phyloP scores from a whole-genome alignment of 768 basidiomycete species.

The Lentinula boryana region DNA sequence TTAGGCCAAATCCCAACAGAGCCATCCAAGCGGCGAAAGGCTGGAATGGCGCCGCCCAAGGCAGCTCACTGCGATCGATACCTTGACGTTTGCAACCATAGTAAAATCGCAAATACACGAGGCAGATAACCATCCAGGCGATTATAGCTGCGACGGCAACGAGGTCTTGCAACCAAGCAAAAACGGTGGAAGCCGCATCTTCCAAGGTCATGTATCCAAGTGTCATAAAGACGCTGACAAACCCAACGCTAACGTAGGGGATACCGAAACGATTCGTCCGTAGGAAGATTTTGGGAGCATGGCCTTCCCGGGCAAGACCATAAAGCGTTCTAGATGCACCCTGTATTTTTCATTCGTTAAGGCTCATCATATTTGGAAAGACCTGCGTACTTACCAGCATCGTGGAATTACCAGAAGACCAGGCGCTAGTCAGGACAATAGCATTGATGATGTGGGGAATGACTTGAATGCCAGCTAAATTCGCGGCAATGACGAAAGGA shows the following conservation, averaged over 20 bases:
- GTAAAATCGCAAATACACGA: constrained; percentile 1
- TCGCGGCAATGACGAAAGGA: constrained; percentile 72
- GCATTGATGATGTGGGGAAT: constrained; percentile 71
- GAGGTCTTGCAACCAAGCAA: constrained; percentile 6
- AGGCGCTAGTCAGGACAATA: constrained; percentile 62
- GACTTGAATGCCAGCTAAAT: constrained; percentile 53
- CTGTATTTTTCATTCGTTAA: constrained; percentile 22
- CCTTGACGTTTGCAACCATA: constrained; percentile 11
- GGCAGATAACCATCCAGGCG: constrained; percentile 4
- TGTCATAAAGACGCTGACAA: constrained; percentile 21
- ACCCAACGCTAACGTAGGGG: constrained; percentile 34
- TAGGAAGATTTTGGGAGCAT: constrained; percentile 37
- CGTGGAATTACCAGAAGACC: constrained; percentile 59
- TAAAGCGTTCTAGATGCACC: constrained; percentile 46
- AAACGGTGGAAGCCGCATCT: constrained; percentile 2
- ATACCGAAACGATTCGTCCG: constrained; percentile 44
- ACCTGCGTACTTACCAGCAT: constrained; percentile 13
- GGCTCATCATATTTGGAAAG: not conserved
- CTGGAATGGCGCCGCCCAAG: constrained; percentile 28
- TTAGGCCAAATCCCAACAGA: constrained; percentile 24
- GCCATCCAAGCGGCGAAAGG: constrained; percentile 25
- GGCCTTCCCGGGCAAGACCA: constrained; percentile 46
- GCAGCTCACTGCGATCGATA: constrained; percentile 12
- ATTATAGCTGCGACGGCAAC: not conserved
- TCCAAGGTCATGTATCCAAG: constrained; percentile 1